Evolutionary conservation across 2,329 filamentous ascomycete genomes (phyloP), one percentile per base, ranked within the genome.

Genomic region (Pseudogymnoascus sp.): DNA sequence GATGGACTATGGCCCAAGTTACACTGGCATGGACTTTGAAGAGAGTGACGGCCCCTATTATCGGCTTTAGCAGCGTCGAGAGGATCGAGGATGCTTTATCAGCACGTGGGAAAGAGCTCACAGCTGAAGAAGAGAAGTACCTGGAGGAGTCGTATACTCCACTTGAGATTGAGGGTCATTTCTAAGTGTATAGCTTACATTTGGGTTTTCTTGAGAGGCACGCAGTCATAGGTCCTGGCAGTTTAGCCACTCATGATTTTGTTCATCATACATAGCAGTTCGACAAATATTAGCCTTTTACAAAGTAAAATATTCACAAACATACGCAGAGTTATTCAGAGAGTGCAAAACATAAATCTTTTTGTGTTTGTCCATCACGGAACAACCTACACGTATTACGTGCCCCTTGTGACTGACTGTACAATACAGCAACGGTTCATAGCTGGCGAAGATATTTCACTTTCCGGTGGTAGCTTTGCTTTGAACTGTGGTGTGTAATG

Each of bases 1-100:
- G 75, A 0, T 79, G 81, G 72, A 82, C 76, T 64, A 85, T 85
- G 82, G 79, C 77, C 60, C 78, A 82, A 63, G 78, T 86, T 37
- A 79, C 81, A 2, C 74, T 83, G 61, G 82, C 82, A 6, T 86
- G 83, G 83, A 72, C 73, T 14, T 67, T 79, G 63, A 75, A 76
- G 63, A 73, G 74, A 61, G 74, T 75, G 7, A 72, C 72, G 22
- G 77, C 74, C 63, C 81, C 81, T 0, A 83, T 84, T 66, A 72
- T 83, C 62, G 81, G 82, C 0, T 73, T 84, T 59, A 75, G 72
- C 59, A 81, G 74, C 62, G 74, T 77, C 58, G 74, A 77, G 64
- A 72, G 82, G 37, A 78, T 84, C 50, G 80, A 84, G 58, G 80
- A 84, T 71, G 79, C 80, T 1, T 72, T 81, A 61, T 74, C 73